A percentile compares a stretch with the other conserved stretches of the same genome.
phyloP scores from a whole-genome alignment of 2,329 filamentous ascomycete species.

The Hortaea werneckii region DNA sequence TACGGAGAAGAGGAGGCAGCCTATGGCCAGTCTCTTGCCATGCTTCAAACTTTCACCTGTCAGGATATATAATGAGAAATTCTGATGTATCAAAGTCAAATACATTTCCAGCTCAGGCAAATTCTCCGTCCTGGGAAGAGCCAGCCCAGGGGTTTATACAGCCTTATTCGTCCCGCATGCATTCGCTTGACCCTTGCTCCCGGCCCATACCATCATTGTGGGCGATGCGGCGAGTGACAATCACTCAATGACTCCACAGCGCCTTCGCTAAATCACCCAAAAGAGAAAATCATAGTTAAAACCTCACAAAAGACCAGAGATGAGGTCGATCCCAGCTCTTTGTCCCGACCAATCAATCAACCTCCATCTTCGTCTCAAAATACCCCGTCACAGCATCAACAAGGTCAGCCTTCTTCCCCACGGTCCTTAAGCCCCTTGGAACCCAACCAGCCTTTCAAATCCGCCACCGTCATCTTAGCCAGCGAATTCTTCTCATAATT shows the following conservation, averaged over 20 bases:
- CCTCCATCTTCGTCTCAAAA: slow-evolving; percentile 28
- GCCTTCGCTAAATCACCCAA: not conserved
- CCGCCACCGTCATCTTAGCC: slow-evolving; percentile 27
- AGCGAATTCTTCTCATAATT: slow-evolving; percentile 35
- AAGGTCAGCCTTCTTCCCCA: slow-evolving; percentile 24
- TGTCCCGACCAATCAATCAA: slow-evolving; percentile 8
- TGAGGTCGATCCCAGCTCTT: not conserved
- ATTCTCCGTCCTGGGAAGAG: too few species aligned
- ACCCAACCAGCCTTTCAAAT: slow-evolving; percentile 24
- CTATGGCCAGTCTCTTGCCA: too few species aligned
- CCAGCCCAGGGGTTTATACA: too few species aligned
- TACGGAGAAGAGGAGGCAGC: too few species aligned
- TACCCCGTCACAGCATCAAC: slow-evolving; percentile 26
- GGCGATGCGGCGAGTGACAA: too few species aligned
- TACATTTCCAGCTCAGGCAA: too few species aligned
- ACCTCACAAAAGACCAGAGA: too few species aligned
- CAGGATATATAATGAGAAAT: too few species aligned
- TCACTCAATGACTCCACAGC: not conserved
- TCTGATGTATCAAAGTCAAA: too few species aligned
- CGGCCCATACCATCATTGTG: not conserved
- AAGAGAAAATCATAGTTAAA: too few species aligned
- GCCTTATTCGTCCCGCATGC: not conserved
- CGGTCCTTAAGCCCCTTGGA: slow-evolving; percentile 15
- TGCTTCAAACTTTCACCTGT: too few species aligned
- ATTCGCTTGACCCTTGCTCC: not conserved